phyloP scores from a whole-genome alignment of 2,329 filamentous ascomycete species.

The Thermoascus crustaceus region DNA sequence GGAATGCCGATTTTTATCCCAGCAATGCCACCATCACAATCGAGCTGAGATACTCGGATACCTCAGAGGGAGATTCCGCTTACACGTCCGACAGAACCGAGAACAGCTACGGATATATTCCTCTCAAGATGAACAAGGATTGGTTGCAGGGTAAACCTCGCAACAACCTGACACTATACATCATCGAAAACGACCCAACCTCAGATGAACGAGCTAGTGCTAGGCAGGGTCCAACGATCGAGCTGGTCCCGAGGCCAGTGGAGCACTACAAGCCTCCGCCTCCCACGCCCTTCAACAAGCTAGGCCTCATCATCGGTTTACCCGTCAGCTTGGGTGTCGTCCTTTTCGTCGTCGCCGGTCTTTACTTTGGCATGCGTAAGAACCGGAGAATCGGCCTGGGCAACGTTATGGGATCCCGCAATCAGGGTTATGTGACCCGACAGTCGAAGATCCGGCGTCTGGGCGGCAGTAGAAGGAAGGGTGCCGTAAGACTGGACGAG shows the following conservation, averaged over 20 bases:
- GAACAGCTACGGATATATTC: conserved; percentile 33
- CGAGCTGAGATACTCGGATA: conserved; percentile 27
- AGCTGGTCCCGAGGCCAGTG: conserved; percentile 24
- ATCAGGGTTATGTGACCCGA: conserved; percentile 29
- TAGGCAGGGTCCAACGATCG: conserved; percentile 29
- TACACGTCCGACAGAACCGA: conserved; percentile 28
- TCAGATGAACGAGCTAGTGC: conserved; percentile 18
- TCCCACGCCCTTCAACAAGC: conserved; percentile 19
- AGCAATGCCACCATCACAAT: conserved; percentile 25
- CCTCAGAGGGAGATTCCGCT: conserved; percentile 23
- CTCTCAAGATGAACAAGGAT: conserved; percentile 29
- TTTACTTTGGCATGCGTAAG: conserved; percentile 36
- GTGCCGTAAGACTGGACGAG: conserved; percentile 22
- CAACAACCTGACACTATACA: conserved; percentile 32
- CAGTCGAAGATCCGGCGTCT: conserved; percentile 30
- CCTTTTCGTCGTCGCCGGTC: conserved; percentile 26
- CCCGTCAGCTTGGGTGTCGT: conserved; percentile 33
- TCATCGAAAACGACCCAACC: conserved; percentile 23
- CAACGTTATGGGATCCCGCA: conserved; percentile 26
- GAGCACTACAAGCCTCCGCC: conserved; percentile 28
- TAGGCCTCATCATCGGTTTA: conserved; percentile 35
- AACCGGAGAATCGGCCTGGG: conserved; percentile 30
- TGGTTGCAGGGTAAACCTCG: conserved; percentile 31
- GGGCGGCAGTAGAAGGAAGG: conserved; percentile 18
- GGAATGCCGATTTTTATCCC: conserved; percentile 27